phyloP scores from a whole-genome alignment of 768 basidiomycete genomes.

The Mycena metata region DNA sequence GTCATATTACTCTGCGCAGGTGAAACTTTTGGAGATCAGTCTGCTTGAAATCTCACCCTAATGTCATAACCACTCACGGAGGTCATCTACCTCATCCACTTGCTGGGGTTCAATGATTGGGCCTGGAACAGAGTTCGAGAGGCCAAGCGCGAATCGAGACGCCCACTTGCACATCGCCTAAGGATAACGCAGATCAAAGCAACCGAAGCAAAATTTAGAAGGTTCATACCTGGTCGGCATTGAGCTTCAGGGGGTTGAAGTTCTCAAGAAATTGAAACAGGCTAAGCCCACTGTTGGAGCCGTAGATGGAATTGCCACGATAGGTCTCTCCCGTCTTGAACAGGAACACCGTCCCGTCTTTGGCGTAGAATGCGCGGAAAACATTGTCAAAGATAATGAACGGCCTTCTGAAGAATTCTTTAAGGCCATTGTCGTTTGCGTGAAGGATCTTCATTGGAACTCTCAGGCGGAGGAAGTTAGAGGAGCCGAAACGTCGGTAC shows the following conservation, averaged over 20 bases:
- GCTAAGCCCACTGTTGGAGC: constrained; percentile 39
- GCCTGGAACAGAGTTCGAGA: constrained; percentile 76
- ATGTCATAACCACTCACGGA: constrained; percentile 53
- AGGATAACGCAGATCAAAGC: not conserved
- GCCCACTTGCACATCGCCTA: constrained; percentile 77
- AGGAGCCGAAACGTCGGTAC: constrained; percentile 72
- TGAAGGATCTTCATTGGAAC: constrained; percentile 52
- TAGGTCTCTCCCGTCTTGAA: constrained; percentile 64
- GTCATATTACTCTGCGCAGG: constrained; percentile 61
- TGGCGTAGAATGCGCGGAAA: constrained; percentile 72
- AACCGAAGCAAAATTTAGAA: not conserved
- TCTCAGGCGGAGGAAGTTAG: constrained; percentile 65
- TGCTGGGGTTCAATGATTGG: constrained; percentile 53
- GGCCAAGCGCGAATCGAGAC: constrained; percentile 70
- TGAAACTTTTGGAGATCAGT: constrained; percentile 41
- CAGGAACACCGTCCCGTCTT: constrained; percentile 69
- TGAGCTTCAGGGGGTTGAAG: constrained; percentile 65
- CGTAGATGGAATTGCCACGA: constrained; percentile 38
- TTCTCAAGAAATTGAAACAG: constrained; percentile 65
- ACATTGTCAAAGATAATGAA: constrained; percentile 67
- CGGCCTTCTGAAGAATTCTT: constrained; percentile 59
- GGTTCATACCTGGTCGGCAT: constrained; percentile 63
- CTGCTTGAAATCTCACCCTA: not conserved
- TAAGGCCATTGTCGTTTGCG: constrained; percentile 47
- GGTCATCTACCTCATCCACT: constrained; percentile 60